Evolutionary conservation across 139 green algal genomes (phyloP).

Genomic region (Auxenochlorella pyrenoidosa): DNA sequence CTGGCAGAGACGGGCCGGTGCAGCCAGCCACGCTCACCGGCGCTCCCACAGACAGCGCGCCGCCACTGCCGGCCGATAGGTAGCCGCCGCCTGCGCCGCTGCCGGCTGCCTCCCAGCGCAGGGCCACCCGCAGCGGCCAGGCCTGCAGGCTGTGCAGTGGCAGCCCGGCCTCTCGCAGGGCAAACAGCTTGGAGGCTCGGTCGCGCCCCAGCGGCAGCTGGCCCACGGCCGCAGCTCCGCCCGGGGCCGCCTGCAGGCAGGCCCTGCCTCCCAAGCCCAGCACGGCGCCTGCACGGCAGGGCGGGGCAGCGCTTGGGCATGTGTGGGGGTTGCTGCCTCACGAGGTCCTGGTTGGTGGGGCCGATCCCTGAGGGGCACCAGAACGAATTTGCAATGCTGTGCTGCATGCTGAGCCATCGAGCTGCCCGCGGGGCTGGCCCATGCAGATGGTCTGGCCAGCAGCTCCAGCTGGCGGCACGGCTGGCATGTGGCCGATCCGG

Average conservation of each 20-base stretch:
- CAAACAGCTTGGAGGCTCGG: constrained; percentile 32
- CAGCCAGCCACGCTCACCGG: background rate
- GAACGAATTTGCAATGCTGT: too few relatives aligned
- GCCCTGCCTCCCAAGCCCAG: constrained; percentile 16
- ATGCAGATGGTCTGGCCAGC: too few relatives aligned
- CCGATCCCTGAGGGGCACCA: too few relatives aligned
- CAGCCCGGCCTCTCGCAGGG: constrained; percentile 6
- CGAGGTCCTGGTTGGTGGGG: too few relatives aligned
- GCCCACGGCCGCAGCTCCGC: background rate
- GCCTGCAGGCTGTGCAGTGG: constrained; percentile 19
- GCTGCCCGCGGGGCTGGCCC: too few relatives aligned
- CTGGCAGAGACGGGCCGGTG: background rate
- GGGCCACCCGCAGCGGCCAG: constrained; percentile 21
- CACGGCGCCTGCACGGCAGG: background rate
- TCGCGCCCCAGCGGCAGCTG: constrained; percentile 15
- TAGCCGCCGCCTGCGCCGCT: background rate
- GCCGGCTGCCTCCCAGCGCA: constrained; percentile 6
- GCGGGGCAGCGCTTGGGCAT: background rate
- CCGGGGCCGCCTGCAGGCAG: constrained; percentile 2
- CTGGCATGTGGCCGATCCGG: too few relatives aligned
- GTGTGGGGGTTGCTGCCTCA: too few relatives aligned
- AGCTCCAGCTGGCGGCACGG: too few relatives aligned
- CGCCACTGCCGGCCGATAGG: constrained; percentile 18
- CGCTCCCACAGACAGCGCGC: background rate
- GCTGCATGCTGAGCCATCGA: too few relatives aligned